These are phyloP conservation scores for Aspergillus chevalieri DNA, from an alignment of 2,329 filamentous ascomycete species.

Conservation along the genomic window DNA sequence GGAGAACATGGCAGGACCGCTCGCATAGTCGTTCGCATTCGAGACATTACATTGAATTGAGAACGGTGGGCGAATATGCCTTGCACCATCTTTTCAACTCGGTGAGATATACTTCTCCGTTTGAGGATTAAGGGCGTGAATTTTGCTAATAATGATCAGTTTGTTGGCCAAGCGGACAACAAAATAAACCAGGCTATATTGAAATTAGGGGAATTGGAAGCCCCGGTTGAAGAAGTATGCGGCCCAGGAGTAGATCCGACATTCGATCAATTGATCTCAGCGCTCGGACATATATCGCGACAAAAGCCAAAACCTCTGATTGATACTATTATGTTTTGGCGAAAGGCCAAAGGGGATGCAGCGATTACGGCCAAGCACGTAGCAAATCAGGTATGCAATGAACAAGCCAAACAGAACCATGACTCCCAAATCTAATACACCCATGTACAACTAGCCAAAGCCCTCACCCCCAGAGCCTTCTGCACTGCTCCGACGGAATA, in stretches of 20 bases:
- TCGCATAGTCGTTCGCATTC: constrained; percentile 71
- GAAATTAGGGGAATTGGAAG: constrained; percentile 70
- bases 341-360: constrained; percentile 89
- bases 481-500: constrained; percentile 62
- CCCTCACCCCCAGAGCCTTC: constrained; percentile 34
- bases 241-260: constrained; percentile 78
- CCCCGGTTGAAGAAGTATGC: constrained; percentile 81
- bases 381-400: constrained; percentile 23
- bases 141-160: constrained; percentile 47
- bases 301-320: constrained; percentile 92
- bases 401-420: constrained; percentile 20
- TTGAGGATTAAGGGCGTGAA: not conserved
- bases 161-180: constrained; percentile 93
- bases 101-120: constrained; percentile 42
- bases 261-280: constrained; percentile 91
- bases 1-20: constrained; percentile 64
- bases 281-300: constrained; percentile 87
- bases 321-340: constrained; percentile 96
- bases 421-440: constrained; percentile 1
- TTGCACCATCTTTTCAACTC: constrained; percentile 94
- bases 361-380: constrained; percentile 60
- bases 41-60: constrained; percentile 66
- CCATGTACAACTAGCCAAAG: constrained; percentile 17
- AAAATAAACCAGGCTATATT: constrained; percentile 87
- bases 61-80: constrained; percentile 96